Percentiles rank a stretch among this genome's conserved stretches.
Evolutionary conservation across 164 flowering plant species (phyloP).

Genomic region (Magnolia changhungtana): DNA sequence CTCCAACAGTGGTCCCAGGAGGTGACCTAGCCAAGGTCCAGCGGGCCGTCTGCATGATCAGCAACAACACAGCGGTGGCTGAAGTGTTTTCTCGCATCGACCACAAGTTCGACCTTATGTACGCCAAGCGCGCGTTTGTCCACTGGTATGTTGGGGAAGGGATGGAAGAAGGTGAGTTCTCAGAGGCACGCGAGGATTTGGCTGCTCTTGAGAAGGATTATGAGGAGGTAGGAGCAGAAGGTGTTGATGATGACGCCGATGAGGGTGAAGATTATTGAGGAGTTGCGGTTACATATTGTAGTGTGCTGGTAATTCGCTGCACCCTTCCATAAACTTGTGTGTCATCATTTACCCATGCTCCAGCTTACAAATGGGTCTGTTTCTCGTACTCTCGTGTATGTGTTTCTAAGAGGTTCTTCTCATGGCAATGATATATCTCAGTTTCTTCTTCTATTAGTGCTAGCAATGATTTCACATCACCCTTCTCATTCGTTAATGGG

Average conservation of each 20-base stretch:
- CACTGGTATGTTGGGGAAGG: slow-evolving; percentile 92
- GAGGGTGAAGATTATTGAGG: slow-evolving; percentile 54
- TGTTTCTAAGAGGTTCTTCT: not conserved
- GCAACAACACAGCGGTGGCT: slow-evolving; percentile 84
- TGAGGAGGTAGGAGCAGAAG: slow-evolving; percentile 78
- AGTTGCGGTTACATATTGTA: slow-evolving; percentile 1
- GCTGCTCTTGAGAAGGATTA: slow-evolving; percentile 85
- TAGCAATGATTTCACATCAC: not conserved
- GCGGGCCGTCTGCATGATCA: slow-evolving; percentile 90
- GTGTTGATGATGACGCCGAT: slow-evolving; percentile 56
- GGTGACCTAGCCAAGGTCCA: slow-evolving; percentile 81
- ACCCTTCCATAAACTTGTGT: not conserved
- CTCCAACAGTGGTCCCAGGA: slow-evolving; percentile 76
- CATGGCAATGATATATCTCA: not conserved
- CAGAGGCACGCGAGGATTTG: slow-evolving; percentile 80
- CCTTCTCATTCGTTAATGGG: not conserved
- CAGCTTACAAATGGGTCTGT: not conserved
- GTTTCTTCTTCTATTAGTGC: not conserved
- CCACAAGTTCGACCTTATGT: slow-evolving; percentile 81
- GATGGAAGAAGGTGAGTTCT: slow-evolving; percentile 89
- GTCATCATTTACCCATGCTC: not conserved
- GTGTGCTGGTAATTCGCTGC: not conserved
- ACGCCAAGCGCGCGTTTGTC: slow-evolving; percentile 70
- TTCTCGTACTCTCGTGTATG: not conserved
- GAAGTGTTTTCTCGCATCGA: slow-evolving; percentile 71